Conservation (phyloP, 805 yeast genomes). For the Brettanomyces sp. region DNA sequence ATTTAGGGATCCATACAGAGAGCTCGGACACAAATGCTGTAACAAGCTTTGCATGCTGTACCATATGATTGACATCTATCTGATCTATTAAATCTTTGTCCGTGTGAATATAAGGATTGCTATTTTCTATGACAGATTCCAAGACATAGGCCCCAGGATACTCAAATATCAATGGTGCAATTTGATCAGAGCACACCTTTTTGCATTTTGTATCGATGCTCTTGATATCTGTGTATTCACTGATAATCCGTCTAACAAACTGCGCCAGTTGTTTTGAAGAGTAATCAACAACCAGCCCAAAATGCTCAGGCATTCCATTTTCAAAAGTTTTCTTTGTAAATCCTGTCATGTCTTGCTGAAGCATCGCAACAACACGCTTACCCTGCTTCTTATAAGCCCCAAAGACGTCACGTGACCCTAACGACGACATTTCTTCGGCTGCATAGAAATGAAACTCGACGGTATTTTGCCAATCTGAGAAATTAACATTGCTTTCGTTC, state of each 20-base stretch:
- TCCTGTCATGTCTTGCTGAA: conserved; percentile 95
- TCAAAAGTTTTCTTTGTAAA: conserved; percentile 45
- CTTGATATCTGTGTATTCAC: conserved; percentile 55
- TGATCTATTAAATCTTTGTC: conserved; percentile 74
- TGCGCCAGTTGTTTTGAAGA: conserved; percentile 45
- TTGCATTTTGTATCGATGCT: conserved; percentile 76
- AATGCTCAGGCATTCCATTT: conserved; percentile 46
- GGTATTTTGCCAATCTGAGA: conserved; percentile 37
- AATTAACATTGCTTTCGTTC: background rate
- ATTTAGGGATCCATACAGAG: background rate
- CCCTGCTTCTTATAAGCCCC: conserved; percentile 37
- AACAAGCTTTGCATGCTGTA: conserved; percentile 71
- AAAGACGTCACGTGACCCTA: conserved; percentile 80
- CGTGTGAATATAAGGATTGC: conserved; percentile 68
- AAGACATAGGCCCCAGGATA: conserved; percentile 77
- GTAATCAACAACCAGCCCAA: conserved; percentile 77
- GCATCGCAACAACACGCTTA: conserved; percentile 62
- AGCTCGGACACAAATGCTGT: conserved; percentile 69
- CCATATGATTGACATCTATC: conserved; percentile 68
- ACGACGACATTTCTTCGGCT: conserved; percentile 88
- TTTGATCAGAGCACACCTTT: conserved; percentile 90
- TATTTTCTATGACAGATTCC: conserved; percentile 60
- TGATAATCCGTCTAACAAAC: conserved; percentile 54
- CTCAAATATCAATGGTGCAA: conserved; percentile 75
- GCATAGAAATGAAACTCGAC: conserved; percentile 91